phyloP scores from a whole-genome alignment of 2,329 filamentous ascomycete species.

The Trichophyton simii region DNA sequence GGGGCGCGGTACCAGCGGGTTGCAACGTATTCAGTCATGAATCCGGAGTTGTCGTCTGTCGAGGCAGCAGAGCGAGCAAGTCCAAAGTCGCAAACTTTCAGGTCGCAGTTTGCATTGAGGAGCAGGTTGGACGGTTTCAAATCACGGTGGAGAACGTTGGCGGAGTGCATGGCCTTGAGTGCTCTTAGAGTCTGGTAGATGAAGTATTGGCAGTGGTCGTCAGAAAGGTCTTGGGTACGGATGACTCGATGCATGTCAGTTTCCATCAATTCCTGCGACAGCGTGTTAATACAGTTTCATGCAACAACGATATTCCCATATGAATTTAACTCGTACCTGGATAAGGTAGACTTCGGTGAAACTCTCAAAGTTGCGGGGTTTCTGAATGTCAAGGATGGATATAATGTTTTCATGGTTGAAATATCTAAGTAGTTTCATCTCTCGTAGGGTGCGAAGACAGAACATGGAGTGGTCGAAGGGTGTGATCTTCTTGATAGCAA shows the following conservation, averaged over 20 bases:
- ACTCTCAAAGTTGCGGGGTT: constrained; percentile 86
- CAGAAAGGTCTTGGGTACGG: constrained; percentile 92
- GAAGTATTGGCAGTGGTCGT: constrained; percentile 99
- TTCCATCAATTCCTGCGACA: constrained; percentile 81
- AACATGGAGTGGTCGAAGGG: constrained; percentile 99
- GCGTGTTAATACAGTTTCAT: constrained; percentile 12
- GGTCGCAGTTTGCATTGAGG: constrained; percentile 94
- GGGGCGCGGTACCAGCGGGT: constrained; percentile 98
- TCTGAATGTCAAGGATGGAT: constrained; percentile 97
- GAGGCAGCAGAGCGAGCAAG: constrained; percentile 90
- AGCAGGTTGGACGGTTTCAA: constrained; percentile 95
- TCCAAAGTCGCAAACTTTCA: constrained; percentile 98
- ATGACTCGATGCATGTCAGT: constrained; percentile 99
- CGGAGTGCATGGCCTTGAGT: constrained; percentile 98
- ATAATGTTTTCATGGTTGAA: constrained; percentile 99
- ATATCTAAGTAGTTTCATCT: constrained; percentile 98
- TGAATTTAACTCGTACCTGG: constrained; percentile 48
- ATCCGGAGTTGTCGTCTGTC: constrained; percentile 98
- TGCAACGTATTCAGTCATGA: constrained; percentile 99
- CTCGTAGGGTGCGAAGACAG: constrained; percentile 85
- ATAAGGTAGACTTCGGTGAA: constrained; percentile 99
- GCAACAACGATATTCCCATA: neutral
- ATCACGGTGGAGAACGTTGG: constrained; percentile 93
- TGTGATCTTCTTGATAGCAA: constrained; percentile 99
- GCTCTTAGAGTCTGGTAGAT: constrained; percentile 98